Evolutionary conservation across 176 grass and related monocot genomes (phyloP), one percentile per base, ranked within the genome.

Genomic region (Carex cristatella): DNA sequence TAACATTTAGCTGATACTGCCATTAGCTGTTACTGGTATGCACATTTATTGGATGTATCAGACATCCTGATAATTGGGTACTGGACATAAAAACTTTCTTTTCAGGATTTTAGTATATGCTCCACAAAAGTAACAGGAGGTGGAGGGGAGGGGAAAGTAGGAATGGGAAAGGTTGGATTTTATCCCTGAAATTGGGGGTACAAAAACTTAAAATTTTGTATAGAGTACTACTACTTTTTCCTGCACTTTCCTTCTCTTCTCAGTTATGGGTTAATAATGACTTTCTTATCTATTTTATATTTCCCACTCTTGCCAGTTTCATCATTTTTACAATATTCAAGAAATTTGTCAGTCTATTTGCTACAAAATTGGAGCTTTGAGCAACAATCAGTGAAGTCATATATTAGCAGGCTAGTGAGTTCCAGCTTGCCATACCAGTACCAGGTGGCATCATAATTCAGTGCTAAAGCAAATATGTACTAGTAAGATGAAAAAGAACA

Each of bases 281-380:
- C 35, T 57, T 32, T 31, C 51, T 57, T 56, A 57, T 57, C 53
- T 57, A 28, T 9, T 16, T 55, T 51, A 32, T 15, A 27, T 51
- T 74, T 51, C 44, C 16, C 58, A 19, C 2, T 6, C 10, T 55
- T 55, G n/a, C 30, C 10, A 72, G 11, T 54, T 55, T 31, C 48
- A 7, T 54, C 72, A 55, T 28, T 76, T 76, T 76, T 76, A 76
- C 72, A 76, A 76, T 31, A 75, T 51, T 75, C 19, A 53, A 55
- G 48, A 76, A 76, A 14, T 76, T 14, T 76, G 15, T 15, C 15
- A 15, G 49, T 76, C 46, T 32, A 7, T n/a, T 79, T 79, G 31
- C 53, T 79, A 79, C 2, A 1, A 58, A 14, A 35, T 31, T 33
- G 14, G 4, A 58, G 53, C 28, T 79, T 56, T 57, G 74, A 56